phyloP scores from a whole-genome alignment of 768 basidiomycete species.

The Mycena venus region DNA sequence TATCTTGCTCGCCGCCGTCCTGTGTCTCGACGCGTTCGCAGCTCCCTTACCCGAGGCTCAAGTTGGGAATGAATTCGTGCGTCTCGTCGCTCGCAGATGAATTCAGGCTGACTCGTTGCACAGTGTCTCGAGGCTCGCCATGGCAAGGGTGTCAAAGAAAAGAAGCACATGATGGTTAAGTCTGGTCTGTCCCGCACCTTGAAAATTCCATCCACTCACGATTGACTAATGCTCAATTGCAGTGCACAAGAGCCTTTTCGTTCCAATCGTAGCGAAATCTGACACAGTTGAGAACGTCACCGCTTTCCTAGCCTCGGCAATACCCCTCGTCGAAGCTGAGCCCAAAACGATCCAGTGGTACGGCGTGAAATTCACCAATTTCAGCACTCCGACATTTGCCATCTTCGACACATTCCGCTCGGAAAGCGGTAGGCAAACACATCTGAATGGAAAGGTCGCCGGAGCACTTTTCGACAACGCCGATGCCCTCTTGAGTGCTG shows the following conservation, averaged over 20 bases:
- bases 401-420: constrained; percentile 55
- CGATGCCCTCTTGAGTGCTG: constrained; percentile 41
- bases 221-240: background rate
- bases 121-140: too few relatives aligned
- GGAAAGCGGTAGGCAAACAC: constrained; percentile 41
- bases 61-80: too few relatives aligned
- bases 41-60: too few relatives aligned
- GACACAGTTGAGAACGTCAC: background rate
- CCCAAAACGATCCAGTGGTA: constrained; percentile 55
- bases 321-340: constrained; percentile 45
- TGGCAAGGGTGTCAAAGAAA: too few relatives aligned
- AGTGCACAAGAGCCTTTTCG: background rate
- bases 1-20: too few relatives aligned
- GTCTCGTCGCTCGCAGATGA: too few relatives aligned
- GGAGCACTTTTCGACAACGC: constrained; percentile 48
- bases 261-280: background rate
- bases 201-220: too few relatives aligned
- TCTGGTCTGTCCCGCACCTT: too few relatives aligned
- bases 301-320: constrained; percentile 26
- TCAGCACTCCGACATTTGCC: constrained; percentile 42
- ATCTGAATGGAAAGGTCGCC: constrained; percentile 40
- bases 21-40: too few relatives aligned
- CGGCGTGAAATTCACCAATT: constrained; percentile 45
- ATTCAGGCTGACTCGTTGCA: too few relatives aligned
- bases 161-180: too few relatives aligned